Base-by-base conservation (phyloP, 805 yeast genomes). In the Monosporozyma solicola region DNA sequence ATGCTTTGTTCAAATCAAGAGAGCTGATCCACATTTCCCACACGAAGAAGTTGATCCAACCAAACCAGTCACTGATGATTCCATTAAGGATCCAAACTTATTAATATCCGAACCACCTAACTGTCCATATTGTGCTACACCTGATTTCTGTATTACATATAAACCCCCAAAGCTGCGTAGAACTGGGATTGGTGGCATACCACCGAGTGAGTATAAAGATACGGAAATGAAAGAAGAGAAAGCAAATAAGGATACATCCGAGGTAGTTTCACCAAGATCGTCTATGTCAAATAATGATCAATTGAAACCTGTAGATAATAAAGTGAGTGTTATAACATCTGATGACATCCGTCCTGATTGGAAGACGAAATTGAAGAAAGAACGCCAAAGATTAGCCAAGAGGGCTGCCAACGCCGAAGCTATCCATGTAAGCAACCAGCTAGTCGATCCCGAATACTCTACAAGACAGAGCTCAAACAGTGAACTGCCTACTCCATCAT, bases 351-450 rank as follows among this genome's bases (percentile, higher is more conserved):
- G 97, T 50, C 98, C 99, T 1, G 96, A 88, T 63, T 92, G 99
- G 99, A 90, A 87, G 61, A 70, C 75, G 20, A 85, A 82, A 57
- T 76, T 92, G 48, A 74, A 77, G 8, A 75, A 80, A 50, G 96
- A 96, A 4, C 78, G 91, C 50, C 77, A 83, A 54, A 83, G 83
- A 58, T 71, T 89, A 37, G 96, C 95, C 0, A 78, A 95, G 54
- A 78, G 89, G 61, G 84, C 97, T 0, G 97, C 97, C 0, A 88
- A 96, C 13, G 98, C 98, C 0, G 87, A 88, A 35, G 96, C 96
- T 0, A 80, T 92, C 41, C 98, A 92, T 69, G 91, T 95, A 2
- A 82, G 95, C 11, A 89, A 90, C 53, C 77, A 88, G 61, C 65
- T 89, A 33, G 73, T 84, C 15, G 73, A 70, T 33, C 64, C 64